These are phyloP conservation scores for Tolypocladium inflatum DNA, from an alignment of 2,329 filamentous ascomycete genomes.

Conservation along the genomic window DNA sequence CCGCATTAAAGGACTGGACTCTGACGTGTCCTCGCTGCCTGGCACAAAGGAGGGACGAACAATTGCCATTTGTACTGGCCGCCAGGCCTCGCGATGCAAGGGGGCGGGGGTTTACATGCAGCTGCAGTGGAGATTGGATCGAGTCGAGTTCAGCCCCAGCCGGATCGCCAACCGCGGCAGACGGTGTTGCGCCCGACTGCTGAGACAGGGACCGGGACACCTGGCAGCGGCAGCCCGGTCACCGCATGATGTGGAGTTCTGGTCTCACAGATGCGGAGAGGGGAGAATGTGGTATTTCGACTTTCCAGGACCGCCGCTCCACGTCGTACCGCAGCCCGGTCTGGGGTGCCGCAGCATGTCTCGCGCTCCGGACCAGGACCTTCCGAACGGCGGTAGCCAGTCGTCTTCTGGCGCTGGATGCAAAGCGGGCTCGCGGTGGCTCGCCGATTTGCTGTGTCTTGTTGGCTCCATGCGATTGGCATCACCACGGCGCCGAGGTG, in stretches of 20 bases:
- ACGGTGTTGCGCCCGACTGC: background rate
- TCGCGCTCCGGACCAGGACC: background rate
- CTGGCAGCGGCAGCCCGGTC: background rate
- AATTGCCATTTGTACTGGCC: background rate
- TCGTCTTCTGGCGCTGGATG: background rate
- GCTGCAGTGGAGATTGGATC: background rate
- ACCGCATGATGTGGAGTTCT: background rate
- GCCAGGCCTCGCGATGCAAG: background rate
- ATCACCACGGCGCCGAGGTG: background rate
- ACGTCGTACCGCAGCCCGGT: background rate
- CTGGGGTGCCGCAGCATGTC: background rate
- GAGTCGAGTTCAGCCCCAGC: background rate
- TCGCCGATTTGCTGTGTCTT: background rate
- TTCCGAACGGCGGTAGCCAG: background rate
- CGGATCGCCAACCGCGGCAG: background rate
- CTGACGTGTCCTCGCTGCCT: background rate
- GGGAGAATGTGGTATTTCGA: background rate
- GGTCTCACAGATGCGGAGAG: background rate
- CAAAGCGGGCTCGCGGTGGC: background rate
- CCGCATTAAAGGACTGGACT: background rate
- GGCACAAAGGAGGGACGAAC: background rate
- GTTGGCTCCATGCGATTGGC: background rate
- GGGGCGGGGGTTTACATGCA: background rate
- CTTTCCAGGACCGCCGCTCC: background rate
- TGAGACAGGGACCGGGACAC: background rate